phyloP scores from a whole-genome alignment of 2,329 filamentous ascomycete species.

The Paraphoma chrysanthemicola region DNA sequence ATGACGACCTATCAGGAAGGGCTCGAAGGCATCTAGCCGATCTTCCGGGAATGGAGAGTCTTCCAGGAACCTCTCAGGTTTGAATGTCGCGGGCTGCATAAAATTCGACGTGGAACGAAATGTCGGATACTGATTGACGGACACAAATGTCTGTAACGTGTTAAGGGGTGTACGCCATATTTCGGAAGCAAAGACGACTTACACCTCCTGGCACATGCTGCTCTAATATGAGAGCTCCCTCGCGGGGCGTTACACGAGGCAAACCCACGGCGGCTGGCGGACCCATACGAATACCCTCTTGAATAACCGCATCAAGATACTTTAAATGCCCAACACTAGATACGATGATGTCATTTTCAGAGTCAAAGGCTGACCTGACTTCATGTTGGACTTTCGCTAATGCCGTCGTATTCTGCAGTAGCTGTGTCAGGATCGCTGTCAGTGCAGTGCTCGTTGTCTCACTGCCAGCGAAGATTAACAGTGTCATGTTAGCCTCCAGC shows the following conservation, averaged over 20 bases:
- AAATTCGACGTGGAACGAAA: conserved; percentile 36
- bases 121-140: conserved; percentile 32
- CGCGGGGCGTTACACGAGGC: conserved; percentile 16
- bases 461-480: conserved; percentile 49
- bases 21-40: conserved; percentile 19
- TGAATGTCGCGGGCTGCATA: conserved; percentile 26
- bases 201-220: conserved; percentile 19
- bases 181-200: neutral
- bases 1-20: conserved; percentile 29
- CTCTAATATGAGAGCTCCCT: conserved; percentile 20
- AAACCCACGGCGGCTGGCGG: conserved; percentile 21
- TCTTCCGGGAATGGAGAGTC: conserved; percentile 30
- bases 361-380: conserved; percentile 19
- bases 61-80: conserved; percentile 40
- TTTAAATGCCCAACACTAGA: conserved; percentile 14
- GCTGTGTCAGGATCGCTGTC: conserved; percentile 37
- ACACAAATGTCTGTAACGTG: conserved; percentile 21
- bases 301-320: conserved; percentile 32
- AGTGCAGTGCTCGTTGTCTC: conserved; percentile 50
- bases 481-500: conserved; percentile 40
- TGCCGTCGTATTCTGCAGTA: conserved; percentile 24
- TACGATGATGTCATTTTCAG: conserved; percentile 21
- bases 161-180: neutral
- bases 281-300: conserved; percentile 38
- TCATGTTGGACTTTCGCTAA: conserved; percentile 18